Evolutionary conservation across 2,329 filamentous ascomycete species (phyloP).

Genomic region (Colletotrichum sp.): DNA sequence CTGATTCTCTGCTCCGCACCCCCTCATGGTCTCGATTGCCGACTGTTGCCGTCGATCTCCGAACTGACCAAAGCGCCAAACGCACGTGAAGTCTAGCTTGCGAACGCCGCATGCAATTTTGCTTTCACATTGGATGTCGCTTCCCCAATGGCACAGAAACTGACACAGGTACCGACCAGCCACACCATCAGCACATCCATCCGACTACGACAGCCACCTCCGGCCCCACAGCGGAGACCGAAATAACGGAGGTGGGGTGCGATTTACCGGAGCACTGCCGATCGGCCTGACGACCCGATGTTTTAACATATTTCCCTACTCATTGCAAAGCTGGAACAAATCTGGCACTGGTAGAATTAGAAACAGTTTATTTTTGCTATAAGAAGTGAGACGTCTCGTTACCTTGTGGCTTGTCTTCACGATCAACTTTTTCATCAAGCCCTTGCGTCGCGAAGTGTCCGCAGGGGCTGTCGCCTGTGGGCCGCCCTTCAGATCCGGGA

Average conservation of each 20-base stretch:
- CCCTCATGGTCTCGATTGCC: not conserved
- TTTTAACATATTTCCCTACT: not conserved
- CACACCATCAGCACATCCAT: not conserved
- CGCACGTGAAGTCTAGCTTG: not conserved
- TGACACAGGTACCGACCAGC: not conserved
- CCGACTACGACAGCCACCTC: not conserved
- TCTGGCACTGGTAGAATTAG: not conserved
- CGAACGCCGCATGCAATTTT: not conserved
- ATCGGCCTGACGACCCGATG: not conserved
- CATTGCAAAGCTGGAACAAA: not conserved
- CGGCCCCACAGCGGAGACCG: not conserved
- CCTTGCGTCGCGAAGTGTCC: not conserved
- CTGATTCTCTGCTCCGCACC: not conserved
- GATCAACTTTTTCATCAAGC: not conserved
- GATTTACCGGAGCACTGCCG: not conserved
- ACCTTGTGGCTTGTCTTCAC: not conserved
- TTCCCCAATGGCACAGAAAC: not conserved
- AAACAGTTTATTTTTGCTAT: not conserved
- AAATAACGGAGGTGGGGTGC: not conserved
- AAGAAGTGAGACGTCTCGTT: not conserved
- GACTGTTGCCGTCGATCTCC: not conserved
- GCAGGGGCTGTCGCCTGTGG: not conserved
- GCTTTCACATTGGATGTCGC: not conserved
- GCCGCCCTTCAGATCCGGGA: not conserved
- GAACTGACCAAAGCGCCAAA: not conserved